phyloP scores from a whole-genome alignment of 805 yeast species.

The Saccharomycopsis javanensis region DNA sequence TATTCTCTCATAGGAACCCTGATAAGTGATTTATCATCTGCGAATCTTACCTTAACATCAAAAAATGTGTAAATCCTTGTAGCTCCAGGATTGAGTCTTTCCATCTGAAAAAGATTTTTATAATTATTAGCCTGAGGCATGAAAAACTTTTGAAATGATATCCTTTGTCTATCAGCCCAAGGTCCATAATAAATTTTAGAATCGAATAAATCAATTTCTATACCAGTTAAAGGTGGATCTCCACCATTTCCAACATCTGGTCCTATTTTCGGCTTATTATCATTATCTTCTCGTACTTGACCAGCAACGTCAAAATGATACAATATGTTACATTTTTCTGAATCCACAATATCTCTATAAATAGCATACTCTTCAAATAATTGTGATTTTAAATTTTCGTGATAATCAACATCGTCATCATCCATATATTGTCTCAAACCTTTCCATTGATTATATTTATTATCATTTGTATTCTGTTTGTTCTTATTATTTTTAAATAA shows the following conservation, averaged over 20 bases:
- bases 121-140: constrained; percentile 49
- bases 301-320: constrained; percentile 75
- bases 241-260: constrained; percentile 54
- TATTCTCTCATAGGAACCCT: constrained; percentile 78
- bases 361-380: constrained; percentile 66
- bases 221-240: constrained; percentile 48
- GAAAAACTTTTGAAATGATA: constrained; percentile 50
- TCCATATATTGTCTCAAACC: constrained; percentile 68
- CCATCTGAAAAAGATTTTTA: constrained; percentile 41
- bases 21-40: constrained; percentile 51
- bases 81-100: constrained; percentile 38
- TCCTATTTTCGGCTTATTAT: constrained; percentile 28
- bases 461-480: not conserved
- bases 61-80: constrained; percentile 49
- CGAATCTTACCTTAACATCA: constrained; percentile 42
- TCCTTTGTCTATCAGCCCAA: constrained; percentile 86
- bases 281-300: constrained; percentile 26
- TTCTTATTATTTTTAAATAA: not conserved
- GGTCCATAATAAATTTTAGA: constrained; percentile 83
- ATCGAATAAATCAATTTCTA: constrained; percentile 47
- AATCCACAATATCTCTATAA: constrained; percentile 56
- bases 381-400: constrained; percentile 27
- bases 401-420: constrained; percentile 25
- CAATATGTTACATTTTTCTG: constrained; percentile 42
- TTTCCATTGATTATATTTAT: constrained; percentile 40